Conservation (phyloP, 495 filamentous ascomycete genomes). For the Penicillium cosmopolitanum region DNA sequence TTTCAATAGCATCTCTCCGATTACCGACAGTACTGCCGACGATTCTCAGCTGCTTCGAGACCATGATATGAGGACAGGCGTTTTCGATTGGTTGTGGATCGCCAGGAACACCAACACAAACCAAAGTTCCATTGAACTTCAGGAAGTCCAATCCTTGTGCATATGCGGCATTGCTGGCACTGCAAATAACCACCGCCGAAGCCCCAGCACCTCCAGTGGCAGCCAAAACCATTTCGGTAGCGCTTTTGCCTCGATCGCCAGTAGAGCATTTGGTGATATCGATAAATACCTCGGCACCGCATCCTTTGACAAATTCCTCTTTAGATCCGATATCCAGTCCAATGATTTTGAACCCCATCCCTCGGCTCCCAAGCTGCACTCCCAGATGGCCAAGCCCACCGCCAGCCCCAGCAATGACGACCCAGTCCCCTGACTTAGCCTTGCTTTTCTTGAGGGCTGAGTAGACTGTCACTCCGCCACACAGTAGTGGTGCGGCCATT, state of each 20-base stretch:
- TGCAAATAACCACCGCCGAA: conserved; percentile 58
- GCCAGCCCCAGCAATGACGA: conserved; percentile 47
- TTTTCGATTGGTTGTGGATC: conserved; percentile 3
- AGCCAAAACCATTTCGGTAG: background rate
- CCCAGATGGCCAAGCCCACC: conserved; percentile 60
- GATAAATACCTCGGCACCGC: conserved; percentile 12
- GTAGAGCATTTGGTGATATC: conserved; percentile 10
- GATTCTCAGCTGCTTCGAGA: conserved; percentile 8
- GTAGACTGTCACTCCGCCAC: conserved; percentile 54
- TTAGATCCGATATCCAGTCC: conserved; percentile 21
- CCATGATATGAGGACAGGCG: conserved; percentile 9
- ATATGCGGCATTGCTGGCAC: conserved; percentile 59
- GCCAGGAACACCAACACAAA: conserved; percentile 61
- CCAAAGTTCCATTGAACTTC: conserved; percentile 54
- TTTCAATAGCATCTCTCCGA: conserved; percentile 11
- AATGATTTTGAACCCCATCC: conserved; percentile 45
- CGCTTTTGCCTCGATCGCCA: background rate
- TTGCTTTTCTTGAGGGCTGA: conserved; percentile 51
- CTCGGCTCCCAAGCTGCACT: conserved; percentile 51
- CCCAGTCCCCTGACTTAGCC: conserved; percentile 55
- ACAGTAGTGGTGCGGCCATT: conserved; percentile 58
- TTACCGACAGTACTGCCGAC: conserved; percentile 13
- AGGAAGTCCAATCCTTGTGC: conserved; percentile 50
- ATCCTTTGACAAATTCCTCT: conserved; percentile 4
- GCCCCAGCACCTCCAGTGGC: conserved; percentile 46